Percentiles rank a stretch among this genome's conserved stretches.
Conservation (phyloP, 345 rosid species). For the Moringa oleifera region DNA sequence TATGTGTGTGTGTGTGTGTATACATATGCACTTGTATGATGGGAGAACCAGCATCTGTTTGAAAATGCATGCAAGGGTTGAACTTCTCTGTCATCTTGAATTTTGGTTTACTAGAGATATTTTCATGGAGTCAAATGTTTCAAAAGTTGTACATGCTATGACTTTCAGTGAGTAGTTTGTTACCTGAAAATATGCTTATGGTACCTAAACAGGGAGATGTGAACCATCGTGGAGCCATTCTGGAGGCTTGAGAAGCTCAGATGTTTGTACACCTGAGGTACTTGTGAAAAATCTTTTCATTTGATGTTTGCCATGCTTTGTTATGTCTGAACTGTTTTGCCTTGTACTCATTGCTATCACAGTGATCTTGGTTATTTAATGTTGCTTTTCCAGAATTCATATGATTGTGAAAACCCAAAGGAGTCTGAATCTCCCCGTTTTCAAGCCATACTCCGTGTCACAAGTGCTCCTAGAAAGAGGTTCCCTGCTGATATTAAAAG, state of each 20-base stretch:
- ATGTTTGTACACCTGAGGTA: constrained; percentile 94
- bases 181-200: constrained; percentile 14
- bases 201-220: constrained; percentile 38
- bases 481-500: constrained; percentile 95
- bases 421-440: constrained; percentile 99
- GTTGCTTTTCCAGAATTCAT: constrained; percentile 43
- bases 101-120: not conserved
- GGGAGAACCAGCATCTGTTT: not conserved
- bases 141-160: not conserved
- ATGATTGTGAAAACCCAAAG: constrained; percentile 74
- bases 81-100: not conserved
- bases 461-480: constrained; percentile 95
- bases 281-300: constrained; percentile 5
- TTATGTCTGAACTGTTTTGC: constrained; percentile 2
- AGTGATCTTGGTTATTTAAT: constrained; percentile 20
- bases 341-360: constrained; percentile 10
- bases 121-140: not conserved
- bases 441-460: constrained; percentile 93
- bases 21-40: not conserved
- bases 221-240: constrained; percentile 47
- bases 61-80: not conserved
- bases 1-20: not conserved
- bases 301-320: constrained; percentile 17
- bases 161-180: not conserved
- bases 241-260: constrained; percentile 70